Evolutionary conservation across 257 asterid species (phyloP).

Genomic region (Linderniella brevidens): DNA sequence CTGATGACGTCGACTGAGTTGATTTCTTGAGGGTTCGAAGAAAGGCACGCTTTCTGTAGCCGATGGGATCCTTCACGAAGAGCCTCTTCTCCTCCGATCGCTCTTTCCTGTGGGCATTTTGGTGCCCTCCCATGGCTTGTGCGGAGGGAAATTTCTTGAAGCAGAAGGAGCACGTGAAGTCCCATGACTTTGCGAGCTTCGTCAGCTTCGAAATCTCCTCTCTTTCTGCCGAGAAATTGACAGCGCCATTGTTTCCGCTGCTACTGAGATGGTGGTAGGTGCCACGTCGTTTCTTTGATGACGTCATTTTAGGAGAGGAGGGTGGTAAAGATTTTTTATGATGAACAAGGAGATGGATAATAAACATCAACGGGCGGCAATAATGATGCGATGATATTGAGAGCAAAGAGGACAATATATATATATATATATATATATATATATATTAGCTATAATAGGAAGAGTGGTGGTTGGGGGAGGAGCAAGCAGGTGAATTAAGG

Average conservation of each 20-base stretch:
- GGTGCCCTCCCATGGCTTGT: conserved; percentile 49
- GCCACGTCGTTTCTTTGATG: too few relatives aligned
- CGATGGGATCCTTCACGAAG: conserved; percentile 21
- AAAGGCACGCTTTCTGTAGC: conserved; percentile 22
- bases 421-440: too few relatives aligned
- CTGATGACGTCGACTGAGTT: not conserved
- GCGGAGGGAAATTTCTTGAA: conserved; percentile 37
- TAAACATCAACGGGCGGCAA: too few relatives aligned
- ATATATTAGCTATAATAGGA: too few relatives aligned
- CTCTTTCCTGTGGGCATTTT: conserved; percentile 31
- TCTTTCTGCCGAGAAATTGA: conserved; percentile 1
- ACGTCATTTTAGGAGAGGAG: too few relatives aligned
- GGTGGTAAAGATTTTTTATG: too few relatives aligned
- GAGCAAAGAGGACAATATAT: not conserved
- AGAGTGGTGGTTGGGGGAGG: conserved; percentile 13
- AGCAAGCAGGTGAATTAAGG: conserved; percentile 17
- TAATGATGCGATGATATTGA: not conserved
- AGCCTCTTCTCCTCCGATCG: conserved; percentile 29
- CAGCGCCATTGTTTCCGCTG: not conserved
- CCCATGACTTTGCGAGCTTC: conserved; percentile 22
- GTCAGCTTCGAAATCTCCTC: conserved; percentile 20
- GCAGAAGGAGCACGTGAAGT: conserved; percentile 41
- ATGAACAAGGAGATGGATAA: not conserved
- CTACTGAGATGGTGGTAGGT: not conserved
- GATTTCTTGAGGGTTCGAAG: conserved; percentile 12